These are phyloP conservation scores for Cronartium quercuum DNA, from an alignment of 1,284 basidiomycete species.

Conservation along the genomic window DNA sequence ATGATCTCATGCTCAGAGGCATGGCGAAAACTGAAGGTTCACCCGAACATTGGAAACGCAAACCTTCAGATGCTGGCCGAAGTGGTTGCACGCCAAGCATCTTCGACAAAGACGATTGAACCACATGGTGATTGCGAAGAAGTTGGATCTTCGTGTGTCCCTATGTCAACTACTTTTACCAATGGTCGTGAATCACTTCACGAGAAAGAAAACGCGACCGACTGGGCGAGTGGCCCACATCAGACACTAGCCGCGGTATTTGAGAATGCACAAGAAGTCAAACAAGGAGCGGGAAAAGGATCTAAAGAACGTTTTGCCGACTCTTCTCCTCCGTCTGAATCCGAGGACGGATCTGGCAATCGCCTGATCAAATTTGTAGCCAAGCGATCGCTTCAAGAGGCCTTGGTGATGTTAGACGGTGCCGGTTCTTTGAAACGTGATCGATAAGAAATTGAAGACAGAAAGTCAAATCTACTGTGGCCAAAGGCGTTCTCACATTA, in stretches of 20 bases:
- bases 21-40: conserved; percentile 43
- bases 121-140: neutral
- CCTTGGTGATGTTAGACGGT: conserved; percentile 26
- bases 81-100: conserved; percentile 42
- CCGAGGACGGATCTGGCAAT: neutral
- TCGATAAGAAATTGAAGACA: too few species aligned
- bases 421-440: neutral
- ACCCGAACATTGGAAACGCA: conserved; percentile 45
- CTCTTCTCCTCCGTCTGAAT: neutral
- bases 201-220: neutral
- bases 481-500: too few species aligned
- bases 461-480: too few species aligned
- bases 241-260: conserved; percentile 25
- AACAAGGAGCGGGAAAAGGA: neutral
- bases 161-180: neutral
- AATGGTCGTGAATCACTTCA: neutral
- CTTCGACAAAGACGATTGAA: neutral
- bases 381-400: conserved; percentile 26
- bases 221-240: conserved; percentile 19
- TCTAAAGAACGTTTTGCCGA: neutral
- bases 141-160: neutral
- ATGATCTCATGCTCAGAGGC: conserved; percentile 45
- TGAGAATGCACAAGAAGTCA: conserved; percentile 12
- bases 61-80: conserved; percentile 48
- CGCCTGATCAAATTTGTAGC: conserved; percentile 30